Conservation (phyloP, 208 protist genomes). For the Crithidia thermophila region DNA sequence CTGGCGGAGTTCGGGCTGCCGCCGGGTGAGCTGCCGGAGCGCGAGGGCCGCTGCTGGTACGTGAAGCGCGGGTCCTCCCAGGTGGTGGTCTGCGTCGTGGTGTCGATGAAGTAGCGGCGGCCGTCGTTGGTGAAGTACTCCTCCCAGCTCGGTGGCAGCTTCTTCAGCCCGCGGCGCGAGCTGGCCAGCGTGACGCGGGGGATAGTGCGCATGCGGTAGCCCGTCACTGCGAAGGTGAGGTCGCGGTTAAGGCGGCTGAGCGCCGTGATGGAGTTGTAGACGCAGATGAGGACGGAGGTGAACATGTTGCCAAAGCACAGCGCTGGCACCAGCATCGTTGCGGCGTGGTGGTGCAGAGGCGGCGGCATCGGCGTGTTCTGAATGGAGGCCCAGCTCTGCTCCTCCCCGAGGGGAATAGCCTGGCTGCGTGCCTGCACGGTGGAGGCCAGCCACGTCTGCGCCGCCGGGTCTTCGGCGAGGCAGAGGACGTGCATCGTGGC, state of each 20-base stretch:
- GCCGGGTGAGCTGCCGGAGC: constrained; percentile 15
- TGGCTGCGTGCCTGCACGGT: constrained; percentile 69
- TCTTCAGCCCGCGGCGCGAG: constrained; percentile 40
- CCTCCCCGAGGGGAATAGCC: constrained; percentile 57
- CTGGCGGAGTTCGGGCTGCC: constrained; percentile 4
- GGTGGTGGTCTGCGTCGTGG: constrained; percentile 51
- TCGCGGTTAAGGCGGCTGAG: constrained; percentile 68
- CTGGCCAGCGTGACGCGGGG: constrained; percentile 57
- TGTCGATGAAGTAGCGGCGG: constrained; percentile 75
- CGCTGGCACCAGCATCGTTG: constrained; percentile 68
- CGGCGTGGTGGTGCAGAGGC: constrained; percentile 76
- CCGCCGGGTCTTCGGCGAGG: constrained; percentile 71
- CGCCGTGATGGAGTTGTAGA: constrained; percentile 84
- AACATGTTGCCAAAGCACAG: constrained; percentile 86
- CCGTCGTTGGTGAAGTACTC: constrained; percentile 83
- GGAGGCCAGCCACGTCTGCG: constrained; percentile 74
- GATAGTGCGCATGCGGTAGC: constrained; percentile 73
- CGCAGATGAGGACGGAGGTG: constrained; percentile 79
- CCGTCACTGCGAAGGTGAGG: constrained; percentile 67
- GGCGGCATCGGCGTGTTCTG: constrained; percentile 79
- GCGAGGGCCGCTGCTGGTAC: constrained; percentile 13
- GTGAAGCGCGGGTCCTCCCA: constrained; percentile 69
- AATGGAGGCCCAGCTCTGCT: constrained; percentile 72
- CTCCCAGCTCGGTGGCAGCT: constrained; percentile 74
- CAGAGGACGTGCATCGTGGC: constrained; percentile 82